Evolutionary conservation across 495 filamentous ascomycete species (phyloP), one percentile per base, ranked within the genome.

Genomic region (Delitschia confertaspora): DNA sequence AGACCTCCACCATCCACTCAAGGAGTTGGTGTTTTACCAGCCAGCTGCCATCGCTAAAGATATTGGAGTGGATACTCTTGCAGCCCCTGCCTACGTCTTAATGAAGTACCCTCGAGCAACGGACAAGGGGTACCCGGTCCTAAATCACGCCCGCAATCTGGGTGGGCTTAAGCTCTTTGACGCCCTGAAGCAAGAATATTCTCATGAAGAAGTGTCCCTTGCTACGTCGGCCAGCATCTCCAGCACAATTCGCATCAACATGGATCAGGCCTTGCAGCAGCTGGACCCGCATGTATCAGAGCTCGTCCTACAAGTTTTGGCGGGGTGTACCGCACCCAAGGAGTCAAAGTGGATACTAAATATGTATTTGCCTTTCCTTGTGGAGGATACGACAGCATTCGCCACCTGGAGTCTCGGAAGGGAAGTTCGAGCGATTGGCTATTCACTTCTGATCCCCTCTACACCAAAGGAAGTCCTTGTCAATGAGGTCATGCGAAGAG

Each of bases 221-320:
- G 6, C 19, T n/a, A 18, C 22, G 6, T 38, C 42, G 10, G 7
- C 13, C 16, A 10, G 24, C 16, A 1, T 41, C 10, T 3, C 4
- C 19, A 25, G 23, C n/a, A 11, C 23, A 17, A 16, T 21, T 19
- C 10, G 29, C 1, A 18, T 11, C n/a, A n/a, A n/a, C n/a, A n/a
- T 44, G 25, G 17, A 24, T 14, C 23, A 8, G 29, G 31, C 35
- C n/a, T 26, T 49, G 23, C 42, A 47, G 14, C 20, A 3, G 23
- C 49, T 53, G n/a, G 49, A 53, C 33, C 42, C 34, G 5, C 33
- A 49, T 6, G 27, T 53, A 4, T 47, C 53, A 9, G 53, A 57
- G 32, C 43, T 49, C 30, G 37, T 46, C 8, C 38, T 44, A 24
- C 47, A 51, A 43, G 39, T 25, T 20, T 37, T 55, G 16, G 20